Percentiles rank a stretch among this genome's conserved stretches.
phyloP scores from a whole-genome alignment of 2,329 filamentous ascomycete genomes.

The Chrysosphaeria jannelii region DNA sequence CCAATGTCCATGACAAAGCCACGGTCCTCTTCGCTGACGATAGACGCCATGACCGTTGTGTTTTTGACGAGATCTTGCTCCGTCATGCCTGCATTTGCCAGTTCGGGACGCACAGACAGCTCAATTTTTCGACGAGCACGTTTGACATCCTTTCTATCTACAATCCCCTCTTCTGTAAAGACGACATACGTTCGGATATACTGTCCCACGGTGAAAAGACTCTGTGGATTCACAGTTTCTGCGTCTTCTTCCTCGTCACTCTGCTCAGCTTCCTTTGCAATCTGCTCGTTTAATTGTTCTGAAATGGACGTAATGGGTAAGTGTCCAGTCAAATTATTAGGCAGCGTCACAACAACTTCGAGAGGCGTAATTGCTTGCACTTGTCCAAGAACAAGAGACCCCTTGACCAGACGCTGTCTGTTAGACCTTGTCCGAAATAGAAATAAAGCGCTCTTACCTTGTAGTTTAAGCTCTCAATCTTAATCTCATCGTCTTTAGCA shows the following conservation, averaged over 20 bases:
- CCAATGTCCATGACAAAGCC: slow-evolving; percentile 83
- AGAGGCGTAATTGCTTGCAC: slow-evolving; percentile 52
- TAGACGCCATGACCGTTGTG: slow-evolving; percentile 57
- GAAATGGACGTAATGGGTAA: slow-evolving; percentile 84
- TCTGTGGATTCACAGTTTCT: slow-evolving; percentile 30
- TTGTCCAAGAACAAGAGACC: slow-evolving; percentile 67
- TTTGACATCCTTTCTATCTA: too few species aligned
- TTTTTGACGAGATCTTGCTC: slow-evolving; percentile 46
- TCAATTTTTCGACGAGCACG: slow-evolving; percentile 61
- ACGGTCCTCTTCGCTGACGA: slow-evolving; percentile 83
- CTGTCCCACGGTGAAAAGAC: slow-evolving; percentile 57
- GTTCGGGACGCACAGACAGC: slow-evolving; percentile 50
- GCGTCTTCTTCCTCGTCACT: slow-evolving; percentile 14
- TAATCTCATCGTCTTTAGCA: slow-evolving; percentile 28
- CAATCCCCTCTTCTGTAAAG: slow-evolving; percentile 38
- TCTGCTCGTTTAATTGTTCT: slow-evolving; percentile 39
- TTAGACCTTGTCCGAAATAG: too few species aligned
- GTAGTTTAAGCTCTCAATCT: slow-evolving; percentile 66
- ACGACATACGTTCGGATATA: slow-evolving; percentile 64
- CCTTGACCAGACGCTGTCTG: slow-evolving; percentile 55
- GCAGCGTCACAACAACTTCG: slow-evolving; percentile 53
- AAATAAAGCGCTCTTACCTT: too few species aligned
- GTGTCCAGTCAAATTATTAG: slow-evolving; percentile 79
- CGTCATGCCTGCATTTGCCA: slow-evolving; percentile 47
- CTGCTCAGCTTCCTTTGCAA: slow-evolving; percentile 23